Evolutionary conservation across 805 yeast species (phyloP).

Genomic region (Komagataella pastoris): DNA sequence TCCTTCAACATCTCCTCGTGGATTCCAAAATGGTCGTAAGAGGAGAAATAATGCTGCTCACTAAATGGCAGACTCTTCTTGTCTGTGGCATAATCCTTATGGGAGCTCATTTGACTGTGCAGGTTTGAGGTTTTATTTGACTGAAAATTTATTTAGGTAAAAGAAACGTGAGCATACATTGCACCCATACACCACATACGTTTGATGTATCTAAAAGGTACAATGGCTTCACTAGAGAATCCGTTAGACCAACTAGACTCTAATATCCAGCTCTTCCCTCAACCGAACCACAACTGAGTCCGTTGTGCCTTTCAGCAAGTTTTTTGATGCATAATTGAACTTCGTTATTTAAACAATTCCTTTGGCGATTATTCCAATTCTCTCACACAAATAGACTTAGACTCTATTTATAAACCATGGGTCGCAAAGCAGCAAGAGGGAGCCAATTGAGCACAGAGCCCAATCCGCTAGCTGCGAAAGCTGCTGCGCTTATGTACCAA

Average conservation of each 20-base stretch:
- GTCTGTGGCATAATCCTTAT: slow-evolving; percentile 46
- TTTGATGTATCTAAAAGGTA: background rate
- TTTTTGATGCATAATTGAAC: background rate
- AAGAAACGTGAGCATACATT: slow-evolving; percentile 4
- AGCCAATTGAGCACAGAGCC: background rate
- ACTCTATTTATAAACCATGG: background rate
- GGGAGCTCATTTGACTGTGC: background rate
- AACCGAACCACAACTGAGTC: background rate
- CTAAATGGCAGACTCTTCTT: slow-evolving; percentile 47
- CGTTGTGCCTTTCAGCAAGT: background rate
- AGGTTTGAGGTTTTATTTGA: background rate
- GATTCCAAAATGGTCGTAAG: slow-evolving; percentile 94
- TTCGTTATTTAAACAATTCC: background rate
- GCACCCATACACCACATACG: slow-evolving; percentile 1
- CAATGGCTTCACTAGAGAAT: background rate
- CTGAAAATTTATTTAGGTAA: background rate
- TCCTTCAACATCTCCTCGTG: slow-evolving; percentile 99
- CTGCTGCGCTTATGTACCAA: slow-evolving; percentile 12
- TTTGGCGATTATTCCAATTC: background rate
- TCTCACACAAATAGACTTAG: background rate
- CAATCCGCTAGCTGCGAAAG: slow-evolving; percentile 8
- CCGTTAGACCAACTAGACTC: background rate
- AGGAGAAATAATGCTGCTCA: slow-evolving; percentile 90
- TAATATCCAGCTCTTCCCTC: background rate
- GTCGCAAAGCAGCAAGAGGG: background rate